Conservation (phyloP, 2,329 filamentous ascomycete species). For the Scleromitrula shiraiana region DNA sequence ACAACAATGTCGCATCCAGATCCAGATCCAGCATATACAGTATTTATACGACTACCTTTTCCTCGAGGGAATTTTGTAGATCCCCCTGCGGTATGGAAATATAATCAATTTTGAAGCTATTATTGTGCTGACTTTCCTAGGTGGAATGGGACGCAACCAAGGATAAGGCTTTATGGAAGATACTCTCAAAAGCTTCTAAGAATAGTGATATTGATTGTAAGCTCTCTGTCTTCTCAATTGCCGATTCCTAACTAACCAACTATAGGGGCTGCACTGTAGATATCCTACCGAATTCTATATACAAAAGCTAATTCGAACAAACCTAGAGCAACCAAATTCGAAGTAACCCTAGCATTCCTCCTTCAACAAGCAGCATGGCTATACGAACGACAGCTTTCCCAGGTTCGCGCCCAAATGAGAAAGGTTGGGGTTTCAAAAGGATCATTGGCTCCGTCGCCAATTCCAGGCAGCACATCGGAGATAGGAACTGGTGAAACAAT, state of each 20-base stretch:
- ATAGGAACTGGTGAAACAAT: constrained; percentile 37
- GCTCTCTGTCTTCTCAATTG: constrained; percentile 22
- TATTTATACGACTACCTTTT: constrained; percentile 87
- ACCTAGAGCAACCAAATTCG: constrained; percentile 61
- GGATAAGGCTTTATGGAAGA: constrained; percentile 82
- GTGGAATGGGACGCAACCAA: constrained; percentile 83
- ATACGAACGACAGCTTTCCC: constrained; percentile 81
- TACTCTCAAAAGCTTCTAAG: constrained; percentile 74
- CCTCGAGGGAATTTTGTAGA: constrained; percentile 81
- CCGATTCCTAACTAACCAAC: constrained; percentile 14
- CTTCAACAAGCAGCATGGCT: constrained; percentile 91
- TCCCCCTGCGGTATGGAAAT: constrained; percentile 63
- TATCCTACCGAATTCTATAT: no score
- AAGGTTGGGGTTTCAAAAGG: constrained; percentile 55
- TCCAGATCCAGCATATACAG: constrained; percentile 42
- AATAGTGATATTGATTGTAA: constrained; percentile 79
- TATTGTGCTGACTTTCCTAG: constrained; percentile 37
- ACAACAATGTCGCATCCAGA: constrained; percentile 20
- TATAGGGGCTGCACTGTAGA: constrained; percentile 70
- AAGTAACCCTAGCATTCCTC: constrained; percentile 80
- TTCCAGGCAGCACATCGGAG: constrained; percentile 41
- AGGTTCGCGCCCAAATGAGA: constrained; percentile 84
- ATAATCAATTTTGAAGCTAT: background rate
- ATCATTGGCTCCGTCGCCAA: constrained; percentile 49
- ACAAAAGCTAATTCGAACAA: constrained; percentile 12